These are phyloP conservation scores for Neurospora sublineolata DNA, from an alignment of 495 filamentous ascomycete genomes.

Conservation along the genomic window DNA sequence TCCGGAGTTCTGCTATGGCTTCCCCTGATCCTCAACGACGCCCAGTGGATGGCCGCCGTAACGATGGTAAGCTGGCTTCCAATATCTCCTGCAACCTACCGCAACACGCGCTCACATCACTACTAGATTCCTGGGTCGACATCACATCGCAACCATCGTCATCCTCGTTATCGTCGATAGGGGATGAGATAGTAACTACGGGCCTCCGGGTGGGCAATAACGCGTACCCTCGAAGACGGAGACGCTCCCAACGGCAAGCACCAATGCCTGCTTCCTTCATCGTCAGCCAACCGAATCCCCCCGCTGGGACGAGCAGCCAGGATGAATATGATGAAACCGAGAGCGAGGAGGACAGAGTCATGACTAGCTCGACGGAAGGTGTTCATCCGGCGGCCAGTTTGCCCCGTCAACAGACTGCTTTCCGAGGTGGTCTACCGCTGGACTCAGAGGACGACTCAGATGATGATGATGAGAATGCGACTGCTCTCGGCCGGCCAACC, in stretches of 20 bases:
- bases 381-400: slow-evolving; percentile 28
- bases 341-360: slow-evolving; percentile 56
- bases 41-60: slow-evolving; percentile 8
- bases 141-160: slow-evolving; percentile 82
- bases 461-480: slow-evolving; percentile 70
- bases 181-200: slow-evolving; percentile 79
- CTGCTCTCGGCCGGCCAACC: slow-evolving; percentile 54
- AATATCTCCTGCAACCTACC: neutral
- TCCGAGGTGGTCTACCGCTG: slow-evolving; percentile 3
- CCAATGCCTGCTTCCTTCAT: slow-evolving; percentile 22
- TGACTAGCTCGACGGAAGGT: slow-evolving; percentile 79
- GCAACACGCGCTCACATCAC: slow-evolving; percentile 24
- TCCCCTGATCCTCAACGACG: slow-evolving; percentile 10
- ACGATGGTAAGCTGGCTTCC: slow-evolving; percentile 23
- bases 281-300: slow-evolving; percentile 28
- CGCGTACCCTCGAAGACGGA: slow-evolving; percentile 40
- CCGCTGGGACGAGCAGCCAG: slow-evolving; percentile 63
- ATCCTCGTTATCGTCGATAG: slow-evolving; percentile 81
- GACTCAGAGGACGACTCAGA: slow-evolving; percentile 24
- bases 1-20: slow-evolving; percentile 7
- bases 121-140: slow-evolving; percentile 91
- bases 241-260: slow-evolving; percentile 41
- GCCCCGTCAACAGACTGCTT: slow-evolving; percentile 10
- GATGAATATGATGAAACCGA: slow-evolving; percentile 62
- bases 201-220: slow-evolving; percentile 60